phyloP scores from a whole-genome alignment of 768 basidiomycete species.

The Chlorophyllum brunneum region DNA sequence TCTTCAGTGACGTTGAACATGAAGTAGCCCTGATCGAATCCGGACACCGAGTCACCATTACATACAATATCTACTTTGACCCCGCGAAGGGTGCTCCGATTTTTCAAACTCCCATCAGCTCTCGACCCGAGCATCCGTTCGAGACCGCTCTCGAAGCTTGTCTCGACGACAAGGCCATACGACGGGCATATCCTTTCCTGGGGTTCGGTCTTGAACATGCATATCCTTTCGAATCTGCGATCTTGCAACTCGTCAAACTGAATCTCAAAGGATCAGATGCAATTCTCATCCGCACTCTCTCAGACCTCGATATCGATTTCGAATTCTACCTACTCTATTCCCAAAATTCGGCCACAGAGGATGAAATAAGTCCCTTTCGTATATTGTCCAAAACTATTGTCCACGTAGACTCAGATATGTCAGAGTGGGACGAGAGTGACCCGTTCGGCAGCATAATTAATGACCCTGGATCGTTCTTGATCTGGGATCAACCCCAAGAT shows the following conservation, averaged over 20 bases:
- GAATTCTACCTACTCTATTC: conserved; percentile 12
- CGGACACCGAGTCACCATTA: conserved; percentile 37
- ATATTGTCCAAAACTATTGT: not conserved
- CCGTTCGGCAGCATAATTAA: not conserved
- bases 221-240: conserved; percentile 7
- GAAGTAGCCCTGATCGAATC: conserved; percentile 31
- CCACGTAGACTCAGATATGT: not conserved
- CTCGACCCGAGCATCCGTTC: conserved; percentile 7
- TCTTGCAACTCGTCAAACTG: not conserved
- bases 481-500: no score
- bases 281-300: conserved; percentile 7
- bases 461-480: not conserved
- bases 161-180: not conserved
- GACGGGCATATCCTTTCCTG: conserved; percentile 8
- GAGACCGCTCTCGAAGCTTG: conserved; percentile 1
- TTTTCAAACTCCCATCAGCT: not conserved
- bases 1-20: conserved; percentile 38
- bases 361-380: not conserved
- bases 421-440: not conserved
- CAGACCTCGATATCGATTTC: not conserved
- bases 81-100: conserved; percentile 1
- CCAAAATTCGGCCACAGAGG: not conserved
- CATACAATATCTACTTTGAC: conserved; percentile 35
- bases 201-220: conserved; percentile 17
- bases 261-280: conserved; percentile 15